Evolutionary conservation across 345 rosid species (phyloP).

Genomic region (Aegle marmelos): DNA sequence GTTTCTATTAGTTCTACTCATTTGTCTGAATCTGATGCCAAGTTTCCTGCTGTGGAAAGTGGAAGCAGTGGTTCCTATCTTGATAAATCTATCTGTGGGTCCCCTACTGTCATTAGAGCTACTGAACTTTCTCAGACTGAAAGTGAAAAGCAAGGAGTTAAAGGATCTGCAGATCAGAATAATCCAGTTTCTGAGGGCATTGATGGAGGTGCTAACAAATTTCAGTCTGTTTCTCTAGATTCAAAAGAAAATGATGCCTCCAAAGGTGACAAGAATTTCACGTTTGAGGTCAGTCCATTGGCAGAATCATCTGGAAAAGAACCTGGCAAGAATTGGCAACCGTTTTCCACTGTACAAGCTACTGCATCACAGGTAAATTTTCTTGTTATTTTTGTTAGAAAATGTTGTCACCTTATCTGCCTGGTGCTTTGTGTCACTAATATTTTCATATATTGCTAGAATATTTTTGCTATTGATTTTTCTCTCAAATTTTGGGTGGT

Average conservation of each 20-base stretch:
- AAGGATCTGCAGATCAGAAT: conserved; percentile 30
- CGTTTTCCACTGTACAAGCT: conserved; percentile 32
- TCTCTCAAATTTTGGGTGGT: neutral
- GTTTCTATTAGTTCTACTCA: conserved; percentile 24
- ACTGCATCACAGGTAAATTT: conserved; percentile 41
- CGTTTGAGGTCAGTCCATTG: conserved; percentile 43
- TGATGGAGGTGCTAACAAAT: conserved; percentile 21
- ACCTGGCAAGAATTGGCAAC: conserved; percentile 41
- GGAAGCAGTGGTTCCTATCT: conserved; percentile 31
- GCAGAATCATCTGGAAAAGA: conserved; percentile 29
- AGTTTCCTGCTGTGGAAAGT: conserved; percentile 28
- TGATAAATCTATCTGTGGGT: conserved; percentile 41
- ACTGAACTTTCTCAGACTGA: conserved; percentile 38
- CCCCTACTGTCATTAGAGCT: conserved; percentile 36
- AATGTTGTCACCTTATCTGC: neutral
- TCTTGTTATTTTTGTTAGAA: neutral
- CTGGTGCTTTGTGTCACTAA: neutral
- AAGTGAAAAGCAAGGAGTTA: conserved; percentile 33
- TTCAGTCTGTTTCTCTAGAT: conserved; percentile 27
- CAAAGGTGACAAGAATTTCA: conserved; percentile 49
- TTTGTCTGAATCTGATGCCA: conserved; percentile 29
- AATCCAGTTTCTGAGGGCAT: conserved; percentile 24
- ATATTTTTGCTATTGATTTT: neutral
- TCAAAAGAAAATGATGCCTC: conserved; percentile 38
- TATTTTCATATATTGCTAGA: neutral